Base-by-base conservation (phyloP, 768 basidiomycete species). In the Lactarius psammicola region DNA sequence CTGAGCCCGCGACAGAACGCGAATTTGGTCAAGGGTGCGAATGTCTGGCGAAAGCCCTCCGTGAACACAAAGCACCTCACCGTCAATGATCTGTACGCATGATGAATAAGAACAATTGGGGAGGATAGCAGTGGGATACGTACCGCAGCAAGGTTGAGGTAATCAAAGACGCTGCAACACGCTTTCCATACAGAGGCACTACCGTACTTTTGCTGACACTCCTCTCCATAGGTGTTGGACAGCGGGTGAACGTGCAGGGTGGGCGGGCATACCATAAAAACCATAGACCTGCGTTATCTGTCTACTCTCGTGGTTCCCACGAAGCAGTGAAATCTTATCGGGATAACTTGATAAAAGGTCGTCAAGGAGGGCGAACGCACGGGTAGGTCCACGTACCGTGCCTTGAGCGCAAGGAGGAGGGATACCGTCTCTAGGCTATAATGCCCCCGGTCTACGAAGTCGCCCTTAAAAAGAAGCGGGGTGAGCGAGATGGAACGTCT, bases 211-310 rank as follows among this genome's bases (percentile, higher is more conserved):
- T 94, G 94, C 76, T 97, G 95, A 72, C 96, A 98, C 77, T 98
- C 96, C 74, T 97, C 95, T 92, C 68, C 38, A 59, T 15, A 46
- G 42, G 64, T 61, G 44, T 65, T 20, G 59, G 64, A 65, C 34
- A 57, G 60, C 44, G 55, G 51, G 49, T 15, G 36, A 34, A 44
- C 31, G 60, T 28, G 46, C n/a, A 60, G 7, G 55, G 13, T 13
- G 9, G 23, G 31, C 58, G 11, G 33, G 61, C 87, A 68, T 64
- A 95, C 95, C 95, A 74, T 97, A 98, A 76, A 97, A 98, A n/a
- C 95, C 96, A 66, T 98, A 98, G 2, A 95, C 96, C 72, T 98
- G 96, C 4, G 96, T 98, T 71, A 98, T 98, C 76, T 98, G 96
- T 68, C 96, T 80, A 71, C 92, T 95, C 76, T 98, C 96, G 74